Base-by-base conservation (phyloP, 306 rosid species). In the Carpinus fangiana region DNA sequence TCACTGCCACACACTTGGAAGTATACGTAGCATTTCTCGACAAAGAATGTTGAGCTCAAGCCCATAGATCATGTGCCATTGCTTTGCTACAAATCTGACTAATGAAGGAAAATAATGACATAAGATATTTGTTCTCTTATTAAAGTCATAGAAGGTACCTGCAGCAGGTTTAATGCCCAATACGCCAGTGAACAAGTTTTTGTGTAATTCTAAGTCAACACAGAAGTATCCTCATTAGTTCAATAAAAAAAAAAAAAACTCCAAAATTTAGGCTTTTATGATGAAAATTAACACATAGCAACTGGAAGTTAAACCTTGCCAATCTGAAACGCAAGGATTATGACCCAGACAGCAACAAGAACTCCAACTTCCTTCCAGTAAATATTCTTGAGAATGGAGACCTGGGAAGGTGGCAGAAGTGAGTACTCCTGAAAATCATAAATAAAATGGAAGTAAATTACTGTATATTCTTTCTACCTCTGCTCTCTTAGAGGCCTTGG, bases 311-410 rank as follows among this genome's bases (percentile, higher is more conserved):
- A 47, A 47, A 94, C 98, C 98, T 92, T 90, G 64, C 73, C 87
- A 60, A 95, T 87, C 82, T 95, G 96, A 73, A 95, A 53, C 17
- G 70, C 87, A 52, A 95, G 98, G 79, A 92, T 87, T 52, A 95
- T 79, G 76, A 88, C 48, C 99, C 99, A 95, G 77, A 95, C 98
- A 75, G 91, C 90, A 23, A 61, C 82, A 72, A 95, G 93, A 78
- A 93, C 88, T 82, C 97, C 98, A 70, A 86, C 53, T 81, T 95
- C 98, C 83, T 91, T 95, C 98, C 99, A 90, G 81, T 50, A 84
- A 9, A 95, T 88, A 66, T 93, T 93, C 83, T 91, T 87, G 64
- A 90, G 51, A 36, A 90, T 23, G 31, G 94, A 50, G 67, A 91
- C 86, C 98, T 95, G 91, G 87, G 85, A 86, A 88, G 82, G 83